phyloP scores from a whole-genome alignment of 805 yeast genomes.

The Yamadazyma olivae region DNA sequence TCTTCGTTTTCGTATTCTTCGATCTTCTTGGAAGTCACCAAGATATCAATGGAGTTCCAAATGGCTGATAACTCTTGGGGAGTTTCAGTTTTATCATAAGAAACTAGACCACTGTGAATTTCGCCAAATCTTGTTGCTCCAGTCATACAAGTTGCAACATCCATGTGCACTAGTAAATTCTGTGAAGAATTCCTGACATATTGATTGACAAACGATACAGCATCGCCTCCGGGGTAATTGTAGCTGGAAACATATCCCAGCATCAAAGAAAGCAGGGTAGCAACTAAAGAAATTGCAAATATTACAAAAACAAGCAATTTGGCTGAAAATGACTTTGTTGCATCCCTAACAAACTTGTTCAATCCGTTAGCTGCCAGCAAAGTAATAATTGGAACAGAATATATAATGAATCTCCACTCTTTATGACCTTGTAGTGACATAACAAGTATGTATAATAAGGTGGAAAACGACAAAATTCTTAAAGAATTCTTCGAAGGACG shows the following conservation, averaged over 20 bases:
- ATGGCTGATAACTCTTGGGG: conserved; percentile 23
- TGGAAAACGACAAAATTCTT: conserved; percentile 48
- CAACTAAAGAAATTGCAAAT: conserved; percentile 24
- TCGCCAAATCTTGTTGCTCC: conserved; percentile 80
- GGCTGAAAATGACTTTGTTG: conserved; percentile 2
- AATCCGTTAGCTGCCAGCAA: conserved; percentile 64
- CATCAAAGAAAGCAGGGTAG: conserved; percentile 38
- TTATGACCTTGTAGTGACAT: conserved; percentile 88
- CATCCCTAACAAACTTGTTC: conserved; percentile 19
- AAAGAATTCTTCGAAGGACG: conserved; percentile 33
- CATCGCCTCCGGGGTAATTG: conserved; percentile 91
- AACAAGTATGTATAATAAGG: conserved; percentile 52
- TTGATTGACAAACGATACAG: conserved; percentile 34
- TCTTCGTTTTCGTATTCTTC: conserved; percentile 4
- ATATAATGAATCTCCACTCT: conserved; percentile 89
- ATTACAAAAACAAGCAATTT: conserved; percentile 13
- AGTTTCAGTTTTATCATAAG: conserved; percentile 80
- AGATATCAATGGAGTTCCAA: conserved; percentile 25
- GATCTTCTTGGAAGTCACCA: conserved; percentile 19
- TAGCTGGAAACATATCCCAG: conserved; percentile 62
- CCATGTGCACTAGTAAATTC: conserved; percentile 50
- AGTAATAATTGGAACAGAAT: conserved; percentile 67
- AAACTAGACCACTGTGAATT: conserved; percentile 30
- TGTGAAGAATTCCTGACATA: neutral
- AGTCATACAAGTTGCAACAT: conserved; percentile 80